Evolutionary conservation across 176 grass and related monocot species (phyloP).

Genomic region (Triticum monococcum): DNA sequence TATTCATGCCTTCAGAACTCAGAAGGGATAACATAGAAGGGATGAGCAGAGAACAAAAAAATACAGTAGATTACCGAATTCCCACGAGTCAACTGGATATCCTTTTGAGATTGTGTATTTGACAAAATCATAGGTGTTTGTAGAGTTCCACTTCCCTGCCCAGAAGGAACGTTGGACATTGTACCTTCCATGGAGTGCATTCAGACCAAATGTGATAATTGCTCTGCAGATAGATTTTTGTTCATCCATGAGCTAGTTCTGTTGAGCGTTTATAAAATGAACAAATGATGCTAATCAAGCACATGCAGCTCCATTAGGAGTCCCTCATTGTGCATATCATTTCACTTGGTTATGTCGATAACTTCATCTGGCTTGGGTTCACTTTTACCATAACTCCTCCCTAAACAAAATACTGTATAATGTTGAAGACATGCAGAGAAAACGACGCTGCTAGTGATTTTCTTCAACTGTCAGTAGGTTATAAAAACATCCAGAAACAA

Average conservation of each 20-base stretch:
- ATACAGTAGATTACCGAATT: slow-evolving; percentile 69
- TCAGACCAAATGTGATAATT: slow-evolving; percentile 85
- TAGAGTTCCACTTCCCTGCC: slow-evolving; percentile 80
- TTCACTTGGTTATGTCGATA: not conserved
- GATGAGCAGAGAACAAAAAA: not conserved
- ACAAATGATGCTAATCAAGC: slow-evolving; percentile 2
- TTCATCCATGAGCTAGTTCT: slow-evolving; percentile 26
- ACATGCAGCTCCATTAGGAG: not conserved
- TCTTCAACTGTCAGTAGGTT: not conserved
- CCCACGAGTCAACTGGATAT: slow-evolving; percentile 90
- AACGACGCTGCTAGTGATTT: not conserved
- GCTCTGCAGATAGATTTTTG: slow-evolving; percentile 61
- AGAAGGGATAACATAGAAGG: not conserved
- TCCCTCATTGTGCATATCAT: not conserved
- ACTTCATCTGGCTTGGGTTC: not conserved
- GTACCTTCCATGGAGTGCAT: slow-evolving; percentile 80
- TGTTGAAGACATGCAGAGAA: slow-evolving; percentile 2
- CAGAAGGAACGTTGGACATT: slow-evolving; percentile 53
- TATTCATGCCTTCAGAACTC: not conserved
- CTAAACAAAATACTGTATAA: slow-evolving; percentile 5
- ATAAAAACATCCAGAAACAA: not conserved
- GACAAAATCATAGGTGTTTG: slow-evolving; percentile 72
- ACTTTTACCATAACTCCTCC: not conserved
- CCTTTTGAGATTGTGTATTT: slow-evolving; percentile 78
- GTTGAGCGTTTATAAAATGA: not conserved